These are phyloP conservation scores for Cercospora janseana DNA, from an alignment of 2,329 filamentous ascomycete genomes.

Conservation along the genomic window DNA sequence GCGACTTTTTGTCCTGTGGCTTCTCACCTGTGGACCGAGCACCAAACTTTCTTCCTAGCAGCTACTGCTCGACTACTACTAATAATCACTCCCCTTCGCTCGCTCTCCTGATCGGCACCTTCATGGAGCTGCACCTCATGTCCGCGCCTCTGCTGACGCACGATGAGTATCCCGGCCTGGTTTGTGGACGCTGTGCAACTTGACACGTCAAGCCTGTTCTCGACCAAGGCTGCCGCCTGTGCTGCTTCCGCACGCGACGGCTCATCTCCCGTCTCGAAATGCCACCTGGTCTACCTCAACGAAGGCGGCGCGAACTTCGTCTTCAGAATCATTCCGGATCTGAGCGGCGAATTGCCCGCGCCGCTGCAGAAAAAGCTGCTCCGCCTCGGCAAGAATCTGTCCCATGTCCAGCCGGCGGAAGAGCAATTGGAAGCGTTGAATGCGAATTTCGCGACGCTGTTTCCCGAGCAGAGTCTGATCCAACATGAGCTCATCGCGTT, in stretches of 20 bases:
- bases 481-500: constrained; percentile 33
- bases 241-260: constrained; percentile 8
- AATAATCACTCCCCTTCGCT: background rate
- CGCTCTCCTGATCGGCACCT: background rate
- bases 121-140: constrained; percentile 7
- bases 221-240: too few relatives aligned
- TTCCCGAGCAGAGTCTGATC: constrained; percentile 34
- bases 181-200: constrained; percentile 17
- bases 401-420: constrained; percentile 31
- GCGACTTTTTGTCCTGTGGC: background rate
- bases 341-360: constrained; percentile 19
- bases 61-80: background rate
- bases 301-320: constrained; percentile 42
- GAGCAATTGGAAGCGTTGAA: constrained; percentile 32
- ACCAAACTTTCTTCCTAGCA: constrained; percentile 4
- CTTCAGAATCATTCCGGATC: constrained; percentile 29
- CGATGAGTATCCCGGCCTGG: constrained; percentile 23
- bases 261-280: constrained; percentile 2
- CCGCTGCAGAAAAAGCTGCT: constrained; percentile 32
- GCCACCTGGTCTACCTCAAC: constrained; percentile 36
- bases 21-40: background rate
- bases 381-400: constrained; percentile 36
- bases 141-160: constrained; percentile 6
- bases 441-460: constrained; percentile 32
- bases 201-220: constrained; percentile 19